phyloP scores from a whole-genome alignment of 129 eudicot species.

The Logfia minima region DNA sequence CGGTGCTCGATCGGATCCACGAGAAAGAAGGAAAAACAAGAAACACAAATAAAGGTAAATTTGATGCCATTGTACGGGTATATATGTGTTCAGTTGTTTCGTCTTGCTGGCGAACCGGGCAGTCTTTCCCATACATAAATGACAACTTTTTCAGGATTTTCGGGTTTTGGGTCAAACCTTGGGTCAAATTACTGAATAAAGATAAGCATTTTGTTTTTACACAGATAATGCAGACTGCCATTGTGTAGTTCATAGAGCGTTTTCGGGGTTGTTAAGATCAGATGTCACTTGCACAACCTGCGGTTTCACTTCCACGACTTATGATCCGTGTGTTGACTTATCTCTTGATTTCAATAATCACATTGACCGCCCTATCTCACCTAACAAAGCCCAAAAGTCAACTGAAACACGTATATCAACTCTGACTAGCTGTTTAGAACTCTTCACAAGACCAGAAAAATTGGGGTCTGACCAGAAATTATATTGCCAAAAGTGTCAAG shows the following conservation, averaged over 20 bases:
- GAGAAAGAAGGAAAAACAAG: constrained; percentile 57
- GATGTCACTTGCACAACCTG: constrained; percentile 70
- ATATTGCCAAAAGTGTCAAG: constrained; percentile 54
- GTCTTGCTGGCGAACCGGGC: constrained; percentile 21
- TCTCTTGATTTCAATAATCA: constrained; percentile 59
- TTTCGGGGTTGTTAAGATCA: constrained; percentile 69
- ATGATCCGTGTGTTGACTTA: constrained; percentile 68
- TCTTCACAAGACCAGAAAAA: constrained; percentile 67
- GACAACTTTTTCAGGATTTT: constrained; percentile 9
- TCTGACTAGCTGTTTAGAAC: constrained; percentile 63
- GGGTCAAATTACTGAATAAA: constrained; percentile 29
- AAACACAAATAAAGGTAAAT: constrained; percentile 53
- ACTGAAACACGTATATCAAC: constrained; percentile 40
- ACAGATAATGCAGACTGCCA: constrained; percentile 71
- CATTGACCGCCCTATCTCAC: constrained; percentile 23
- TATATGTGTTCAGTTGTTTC: constrained; percentile 22
- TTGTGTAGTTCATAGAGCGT: constrained; percentile 67
- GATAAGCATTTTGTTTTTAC: constrained; percentile 30
- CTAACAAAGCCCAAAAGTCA: constrained; percentile 49
- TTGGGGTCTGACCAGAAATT: constrained; percentile 66
- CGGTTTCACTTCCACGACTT: constrained; percentile 70
- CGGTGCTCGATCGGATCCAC: constrained; percentile 65
- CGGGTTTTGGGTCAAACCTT: constrained; percentile 31
- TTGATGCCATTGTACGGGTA: constrained; percentile 28
- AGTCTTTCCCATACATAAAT: constrained; percentile 12